A percentile compares a stretch with the other conserved stretches of the same genome.
These are phyloP conservation scores for Sarocladium kiliense DNA, from an alignment of 2,329 filamentous ascomycete species.

Conservation along the genomic window DNA sequence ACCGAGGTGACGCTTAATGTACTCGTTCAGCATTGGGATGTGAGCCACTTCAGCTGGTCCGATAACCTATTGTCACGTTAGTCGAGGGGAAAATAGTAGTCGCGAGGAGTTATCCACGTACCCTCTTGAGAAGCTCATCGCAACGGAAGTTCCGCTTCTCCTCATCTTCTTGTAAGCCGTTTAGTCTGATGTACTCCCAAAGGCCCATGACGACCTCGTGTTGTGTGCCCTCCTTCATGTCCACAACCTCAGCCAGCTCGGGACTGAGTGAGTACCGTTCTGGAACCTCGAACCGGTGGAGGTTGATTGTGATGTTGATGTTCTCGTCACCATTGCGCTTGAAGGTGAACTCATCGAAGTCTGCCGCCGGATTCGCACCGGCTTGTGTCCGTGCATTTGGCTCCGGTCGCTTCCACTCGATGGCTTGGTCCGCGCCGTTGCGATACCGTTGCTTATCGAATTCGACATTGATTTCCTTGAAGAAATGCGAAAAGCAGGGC, in stretches of 20 bases:
- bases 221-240: slow-evolving; percentile 80
- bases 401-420: slow-evolving; percentile 86
- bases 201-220: slow-evolving; percentile 85
- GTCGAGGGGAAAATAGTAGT: slow-evolving; percentile 1
- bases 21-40: slow-evolving; percentile 80
- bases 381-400: slow-evolving; percentile 45
- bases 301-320: slow-evolving; percentile 81
- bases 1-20: slow-evolving; percentile 71
- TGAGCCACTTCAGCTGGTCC: slow-evolving; percentile 69
- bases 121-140: slow-evolving; percentile 73
- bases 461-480: slow-evolving; percentile 72
- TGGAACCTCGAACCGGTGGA: slow-evolving; percentile 77
- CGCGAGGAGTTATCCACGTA: slow-evolving; percentile 35
- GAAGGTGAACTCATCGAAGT: slow-evolving; percentile 90
- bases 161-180: slow-evolving; percentile 86
- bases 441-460: slow-evolving; percentile 59
- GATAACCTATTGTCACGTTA: slow-evolving; percentile 55
- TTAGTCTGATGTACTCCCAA: slow-evolving; percentile 89
- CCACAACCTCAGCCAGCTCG: slow-evolving; percentile 75
- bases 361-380: slow-evolving; percentile 43
- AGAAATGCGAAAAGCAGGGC: slow-evolving; percentile 69
- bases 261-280: slow-evolving; percentile 79
- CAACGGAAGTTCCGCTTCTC: slow-evolving; percentile 91
- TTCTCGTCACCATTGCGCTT: slow-evolving; percentile 91
- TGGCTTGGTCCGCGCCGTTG: slow-evolving; percentile 48